Evolutionary conservation across 2,329 filamentous ascomycete genomes (phyloP), one percentile per base, ranked within the genome.

Genomic region (Colletotrichum coccodes): DNA sequence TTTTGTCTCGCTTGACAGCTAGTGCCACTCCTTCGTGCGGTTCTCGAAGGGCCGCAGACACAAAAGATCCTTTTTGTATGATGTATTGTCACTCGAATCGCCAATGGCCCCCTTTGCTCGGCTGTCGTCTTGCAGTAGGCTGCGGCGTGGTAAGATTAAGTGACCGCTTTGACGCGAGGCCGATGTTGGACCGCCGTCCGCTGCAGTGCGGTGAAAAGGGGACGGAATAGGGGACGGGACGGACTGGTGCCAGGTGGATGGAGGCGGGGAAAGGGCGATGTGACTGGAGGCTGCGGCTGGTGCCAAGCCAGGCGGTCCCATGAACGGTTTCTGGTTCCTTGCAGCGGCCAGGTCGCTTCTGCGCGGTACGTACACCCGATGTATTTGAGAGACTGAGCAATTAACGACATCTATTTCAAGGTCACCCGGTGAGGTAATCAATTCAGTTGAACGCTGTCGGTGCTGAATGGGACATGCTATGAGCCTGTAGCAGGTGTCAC

Each of bases 51-150:
- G 54, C 60, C 54, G 54, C 47, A 23, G 32, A 65, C 49, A 56
- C 61, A 65, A 65, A 68, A 68, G 65, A 68, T 68, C 65, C 11
- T 68, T 68, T 38, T 28, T 58, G 59, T 52, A 65, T 59, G 30
- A 44, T 26, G 36, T 18, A 47, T 40, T 36, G 42, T 56, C 14
- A 21, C 42, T 34, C 32, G 9, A 30, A 23, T 16, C 32, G 23
- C 49, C 38, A 38, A 30, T 46, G 28, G 36, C n/a, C 32, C 49
- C 49, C 49, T 30, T 53, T 53, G 49, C 56, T 21, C n/a, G 28
- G 28, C 7, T 46, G 40, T 46, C 40, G 30, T 6, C 32, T 36
- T 26, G 52, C 34, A 58, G 21, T 54, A 49, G 47, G 44, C 30
- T 58, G 60, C 53, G 38, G 64, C 60, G 32, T 59, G 14, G 53